Evolutionary conservation across 306 rosid genomes (phyloP).

Genomic region (Vachellia collinsii): DNA sequence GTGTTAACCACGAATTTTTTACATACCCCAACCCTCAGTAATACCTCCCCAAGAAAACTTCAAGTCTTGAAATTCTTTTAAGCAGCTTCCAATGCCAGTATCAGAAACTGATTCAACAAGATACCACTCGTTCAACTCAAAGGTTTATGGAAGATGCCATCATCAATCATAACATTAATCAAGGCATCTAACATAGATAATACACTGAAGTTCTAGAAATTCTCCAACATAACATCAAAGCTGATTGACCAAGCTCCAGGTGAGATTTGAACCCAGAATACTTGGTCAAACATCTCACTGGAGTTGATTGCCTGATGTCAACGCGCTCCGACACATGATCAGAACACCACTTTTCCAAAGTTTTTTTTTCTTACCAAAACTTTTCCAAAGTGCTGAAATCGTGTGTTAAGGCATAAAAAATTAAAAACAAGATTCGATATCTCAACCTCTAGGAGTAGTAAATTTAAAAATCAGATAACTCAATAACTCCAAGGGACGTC

Average conservation of each 20-base stretch:
- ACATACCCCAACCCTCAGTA: constrained; percentile 67
- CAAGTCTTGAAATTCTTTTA: constrained; percentile 64
- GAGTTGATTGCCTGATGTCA: neutral
- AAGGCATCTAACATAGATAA: neutral
- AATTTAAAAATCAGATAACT: neutral
- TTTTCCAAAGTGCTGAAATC: neutral
- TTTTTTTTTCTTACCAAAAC: neutral
- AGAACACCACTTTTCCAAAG: neutral
- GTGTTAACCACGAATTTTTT: constrained; percentile 6
- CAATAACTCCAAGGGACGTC: neutral
- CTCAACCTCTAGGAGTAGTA: neutral
- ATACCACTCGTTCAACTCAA: neutral
- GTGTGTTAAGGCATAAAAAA: neutral
- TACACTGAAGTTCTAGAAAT: neutral
- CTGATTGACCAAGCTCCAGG: constrained; percentile 42
- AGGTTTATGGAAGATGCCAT: neutral
- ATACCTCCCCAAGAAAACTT: constrained; percentile 47
- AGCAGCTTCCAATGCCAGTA: constrained; percentile 79
- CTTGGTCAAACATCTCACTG: constrained; percentile 26
- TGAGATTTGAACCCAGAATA: constrained; percentile 38
- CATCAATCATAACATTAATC: neutral
- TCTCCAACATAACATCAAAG: constrained; percentile 47
- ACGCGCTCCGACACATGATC: constrained; percentile 31
- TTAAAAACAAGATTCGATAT: neutral
- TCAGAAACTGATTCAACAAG: constrained; percentile 67